These are phyloP conservation scores for Catharanthus roseus DNA, from an alignment of 257 asterid species.

Conservation along the genomic window DNA sequence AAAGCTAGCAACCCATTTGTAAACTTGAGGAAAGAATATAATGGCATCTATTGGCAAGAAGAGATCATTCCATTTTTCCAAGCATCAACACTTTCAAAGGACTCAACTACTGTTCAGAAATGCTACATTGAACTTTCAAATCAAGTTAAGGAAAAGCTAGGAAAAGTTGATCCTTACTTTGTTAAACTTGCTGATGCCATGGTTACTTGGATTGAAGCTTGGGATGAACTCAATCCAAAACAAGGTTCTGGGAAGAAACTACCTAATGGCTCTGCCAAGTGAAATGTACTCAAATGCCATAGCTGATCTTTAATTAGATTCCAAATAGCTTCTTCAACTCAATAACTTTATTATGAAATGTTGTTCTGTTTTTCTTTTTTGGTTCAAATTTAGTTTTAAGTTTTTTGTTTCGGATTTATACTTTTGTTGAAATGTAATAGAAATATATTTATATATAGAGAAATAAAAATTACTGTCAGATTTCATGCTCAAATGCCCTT, in stretches of 20 bases:
- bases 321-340: background rate
- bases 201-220: constrained; percentile 89
- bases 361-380: no score
- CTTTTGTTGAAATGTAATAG: constrained; percentile 1
- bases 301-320: no score
- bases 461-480: no score
- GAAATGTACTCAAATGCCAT: background rate
- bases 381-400: no score
- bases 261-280: constrained; percentile 23
- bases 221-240: constrained; percentile 76
- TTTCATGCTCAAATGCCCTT: no score
- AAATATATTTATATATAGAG: no score
- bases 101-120: constrained; percentile 73
- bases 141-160: constrained; percentile 74
- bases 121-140: constrained; percentile 65
- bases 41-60: constrained; percentile 95
- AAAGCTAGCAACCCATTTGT: constrained; percentile 94
- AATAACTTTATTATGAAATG: background rate
- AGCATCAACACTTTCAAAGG: constrained; percentile 48
- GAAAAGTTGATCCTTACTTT: constrained; percentile 62
- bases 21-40: constrained; percentile 75
- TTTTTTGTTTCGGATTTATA: background rate
- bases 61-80: constrained; percentile 93
- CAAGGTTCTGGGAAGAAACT: constrained; percentile 18
- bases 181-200: constrained; percentile 74